phyloP scores from a whole-genome alignment of 495 filamentous ascomycete genomes.

The Chaetomium cochliodes region DNA sequence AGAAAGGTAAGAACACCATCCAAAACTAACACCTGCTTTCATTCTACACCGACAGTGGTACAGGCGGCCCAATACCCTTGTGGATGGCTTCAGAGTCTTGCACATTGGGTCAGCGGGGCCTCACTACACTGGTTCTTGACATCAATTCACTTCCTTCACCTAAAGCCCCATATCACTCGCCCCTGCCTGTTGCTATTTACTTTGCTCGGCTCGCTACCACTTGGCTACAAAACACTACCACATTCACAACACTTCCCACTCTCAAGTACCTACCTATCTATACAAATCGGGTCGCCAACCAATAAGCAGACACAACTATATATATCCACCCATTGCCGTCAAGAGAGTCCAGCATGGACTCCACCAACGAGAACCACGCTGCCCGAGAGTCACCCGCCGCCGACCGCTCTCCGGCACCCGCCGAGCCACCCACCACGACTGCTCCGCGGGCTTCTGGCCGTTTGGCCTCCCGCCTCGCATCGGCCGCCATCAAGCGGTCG shows the following conservation, averaged over 20 bases:
- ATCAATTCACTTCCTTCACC: not conserved
- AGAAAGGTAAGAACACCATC: too few relatives aligned
- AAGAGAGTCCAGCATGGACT: too few relatives aligned
- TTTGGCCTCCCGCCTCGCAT: slow-evolving; percentile 1
- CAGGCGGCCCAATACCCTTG: too few relatives aligned
- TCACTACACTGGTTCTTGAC: not conserved
- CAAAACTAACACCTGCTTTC: too few relatives aligned
- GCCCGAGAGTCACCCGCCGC: not conserved
- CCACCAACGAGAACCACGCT: too few relatives aligned
- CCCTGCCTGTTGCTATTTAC: not conserved
- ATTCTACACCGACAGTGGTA: too few relatives aligned
- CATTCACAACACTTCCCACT: not conserved
- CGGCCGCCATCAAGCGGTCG: slow-evolving; percentile 9
- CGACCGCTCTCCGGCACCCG: too few relatives aligned
- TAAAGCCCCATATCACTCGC: not conserved
- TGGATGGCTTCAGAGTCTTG: not conserved
- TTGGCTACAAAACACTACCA: not conserved
- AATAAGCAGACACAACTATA: not conserved
- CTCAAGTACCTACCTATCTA: too few relatives aligned
- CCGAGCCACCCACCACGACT: not conserved
- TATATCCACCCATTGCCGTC: too few relatives aligned
- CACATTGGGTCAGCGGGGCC: not conserved
- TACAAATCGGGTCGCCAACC: too few relatives aligned
- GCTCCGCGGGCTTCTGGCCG: slow-evolving; percentile 4
- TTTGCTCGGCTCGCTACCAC: not conserved